Evolutionary conservation across 257 asterid genomes (phyloP).

Genomic region (Lycium ferocissimum): DNA sequence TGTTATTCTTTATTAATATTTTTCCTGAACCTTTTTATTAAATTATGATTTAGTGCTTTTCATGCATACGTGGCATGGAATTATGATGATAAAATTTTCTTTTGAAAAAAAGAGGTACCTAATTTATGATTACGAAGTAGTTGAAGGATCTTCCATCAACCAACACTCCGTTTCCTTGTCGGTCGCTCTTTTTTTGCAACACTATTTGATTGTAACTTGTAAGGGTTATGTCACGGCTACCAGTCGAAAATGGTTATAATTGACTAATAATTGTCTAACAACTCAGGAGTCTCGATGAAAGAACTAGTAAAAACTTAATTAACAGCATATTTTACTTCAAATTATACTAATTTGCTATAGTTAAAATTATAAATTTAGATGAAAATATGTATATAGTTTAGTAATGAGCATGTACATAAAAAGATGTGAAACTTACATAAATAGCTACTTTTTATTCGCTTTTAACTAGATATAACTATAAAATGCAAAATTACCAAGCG

Average conservation of each 20-base stretch:
- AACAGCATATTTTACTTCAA: not conserved
- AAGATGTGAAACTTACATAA: too few species aligned
- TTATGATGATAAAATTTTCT: not conserved
- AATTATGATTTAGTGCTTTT: not conserved
- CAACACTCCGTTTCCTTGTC: conserved; percentile 13
- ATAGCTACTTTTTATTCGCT: too few species aligned
- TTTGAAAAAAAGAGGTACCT: not conserved
- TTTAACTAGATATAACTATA: too few species aligned
- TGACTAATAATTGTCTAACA: conserved; percentile 5
- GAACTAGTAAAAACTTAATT: not conserved
- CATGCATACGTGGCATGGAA: not conserved
- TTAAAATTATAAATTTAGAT: not conserved
- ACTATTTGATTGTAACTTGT: not conserved
- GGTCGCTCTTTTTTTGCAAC: not conserved
- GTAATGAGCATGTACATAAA: too few species aligned
- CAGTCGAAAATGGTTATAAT: not conserved
- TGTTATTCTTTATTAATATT: not conserved
- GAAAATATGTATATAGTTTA: not conserved
- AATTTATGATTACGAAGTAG: conserved; percentile 26
- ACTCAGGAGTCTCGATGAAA: not conserved
- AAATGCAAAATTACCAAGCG: too few species aligned
- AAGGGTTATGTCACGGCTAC: not conserved
- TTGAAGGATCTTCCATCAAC: conserved; percentile 23
- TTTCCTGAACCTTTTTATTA: not conserved
- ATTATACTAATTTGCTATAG: too few species aligned